Evolutionary conservation across 2,329 filamentous ascomycete species (phyloP).

Genomic region (Venturiaceae sp.): DNA sequence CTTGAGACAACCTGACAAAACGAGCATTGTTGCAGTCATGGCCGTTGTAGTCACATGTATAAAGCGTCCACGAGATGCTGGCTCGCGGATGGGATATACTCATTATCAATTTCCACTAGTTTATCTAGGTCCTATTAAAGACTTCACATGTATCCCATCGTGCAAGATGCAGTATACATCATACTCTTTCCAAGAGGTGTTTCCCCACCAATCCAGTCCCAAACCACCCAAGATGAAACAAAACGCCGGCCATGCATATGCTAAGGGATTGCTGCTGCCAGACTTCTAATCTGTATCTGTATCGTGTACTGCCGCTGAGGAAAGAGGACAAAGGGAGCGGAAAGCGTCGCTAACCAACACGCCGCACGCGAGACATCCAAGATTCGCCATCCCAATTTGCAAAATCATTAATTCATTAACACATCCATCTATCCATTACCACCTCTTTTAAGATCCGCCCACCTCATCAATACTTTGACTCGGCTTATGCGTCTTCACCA

Average conservation of each 20-base stretch:
- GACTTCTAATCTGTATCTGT: neutral
- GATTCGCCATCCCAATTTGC: neutral
- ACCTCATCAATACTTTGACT: neutral
- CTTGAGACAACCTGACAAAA: too few species aligned
- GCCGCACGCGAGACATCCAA: neutral
- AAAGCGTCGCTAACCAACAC: neutral
- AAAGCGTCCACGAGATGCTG: too few species aligned
- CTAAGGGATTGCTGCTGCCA: neutral
- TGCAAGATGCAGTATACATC: neutral
- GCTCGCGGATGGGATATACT: too few species aligned
- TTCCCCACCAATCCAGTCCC: neutral
- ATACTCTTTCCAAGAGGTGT: neutral
- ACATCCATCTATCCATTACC: neutral
- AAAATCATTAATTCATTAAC: neutral
- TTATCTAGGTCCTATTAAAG: neutral
- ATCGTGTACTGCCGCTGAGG: too few species aligned
- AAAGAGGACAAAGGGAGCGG: neutral
- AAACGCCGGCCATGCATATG: neutral
- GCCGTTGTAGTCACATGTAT: too few species aligned
- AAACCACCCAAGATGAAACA: neutral
- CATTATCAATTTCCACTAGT: neutral
- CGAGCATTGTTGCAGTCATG: too few species aligned
- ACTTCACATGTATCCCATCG: neutral
- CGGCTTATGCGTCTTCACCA: neutral
- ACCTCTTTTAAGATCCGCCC: neutral